Conservation (phyloP, 164 flowering plant genomes). For the Brasenia schreberi region DNA sequence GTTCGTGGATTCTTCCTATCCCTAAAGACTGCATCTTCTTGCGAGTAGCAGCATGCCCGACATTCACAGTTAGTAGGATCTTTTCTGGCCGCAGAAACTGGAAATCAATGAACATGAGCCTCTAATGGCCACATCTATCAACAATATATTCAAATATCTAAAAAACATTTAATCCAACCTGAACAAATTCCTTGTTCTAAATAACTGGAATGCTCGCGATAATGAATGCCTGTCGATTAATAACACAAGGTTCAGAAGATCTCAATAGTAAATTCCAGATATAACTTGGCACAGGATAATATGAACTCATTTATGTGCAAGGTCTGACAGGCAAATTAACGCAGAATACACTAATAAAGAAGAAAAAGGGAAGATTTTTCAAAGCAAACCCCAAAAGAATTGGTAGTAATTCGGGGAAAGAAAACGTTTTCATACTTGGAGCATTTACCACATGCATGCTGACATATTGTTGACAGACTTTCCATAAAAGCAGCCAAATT, state of each 20-base stretch:
- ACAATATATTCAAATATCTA: not conserved
- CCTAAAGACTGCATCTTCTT: constrained; percentile 55
- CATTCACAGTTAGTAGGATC: constrained; percentile 66
- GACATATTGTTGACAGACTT: too few relatives aligned
- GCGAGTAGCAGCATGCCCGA: constrained; percentile 42
- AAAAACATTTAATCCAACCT: constrained; percentile 21
- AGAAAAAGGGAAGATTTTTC: too few relatives aligned
- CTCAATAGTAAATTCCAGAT: not conserved
- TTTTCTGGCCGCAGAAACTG: constrained; percentile 65
- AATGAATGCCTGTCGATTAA: constrained; percentile 48
- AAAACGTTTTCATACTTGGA: too few relatives aligned
- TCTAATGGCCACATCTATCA: not conserved
- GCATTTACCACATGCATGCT: too few relatives aligned
- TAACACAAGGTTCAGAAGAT: not conserved
- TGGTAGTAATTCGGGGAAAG: too few relatives aligned
- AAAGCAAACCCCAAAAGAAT: too few relatives aligned
- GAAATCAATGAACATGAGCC: not conserved
- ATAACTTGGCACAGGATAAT: too few relatives aligned
- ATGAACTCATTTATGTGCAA: too few relatives aligned
- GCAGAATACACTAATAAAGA: too few relatives aligned
- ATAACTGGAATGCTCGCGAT: constrained; percentile 80
- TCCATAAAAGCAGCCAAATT: too few relatives aligned
- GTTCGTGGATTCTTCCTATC: constrained; percentile 30
- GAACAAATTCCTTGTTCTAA: constrained; percentile 54
- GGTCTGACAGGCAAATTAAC: too few relatives aligned